These are phyloP conservation scores for Sporothrix variecibatus DNA, from an alignment of 2,329 filamentous ascomycete genomes.

Conservation along the genomic window DNA sequence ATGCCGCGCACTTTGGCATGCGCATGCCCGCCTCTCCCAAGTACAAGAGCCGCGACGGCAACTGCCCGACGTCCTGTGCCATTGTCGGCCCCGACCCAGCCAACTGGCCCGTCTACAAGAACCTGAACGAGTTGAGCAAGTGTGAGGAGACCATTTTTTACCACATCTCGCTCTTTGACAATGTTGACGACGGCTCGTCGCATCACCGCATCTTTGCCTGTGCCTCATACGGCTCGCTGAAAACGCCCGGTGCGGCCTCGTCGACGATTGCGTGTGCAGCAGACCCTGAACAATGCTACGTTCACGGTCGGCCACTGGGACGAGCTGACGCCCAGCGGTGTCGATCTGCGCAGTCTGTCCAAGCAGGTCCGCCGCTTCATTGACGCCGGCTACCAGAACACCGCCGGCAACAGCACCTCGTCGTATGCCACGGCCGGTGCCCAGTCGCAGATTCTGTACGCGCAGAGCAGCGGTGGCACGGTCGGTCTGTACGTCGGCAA, in stretches of 20 bases:
- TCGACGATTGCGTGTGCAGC: constrained; percentile 22
- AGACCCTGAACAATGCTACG: constrained; percentile 29
- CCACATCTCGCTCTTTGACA: constrained; percentile 24
- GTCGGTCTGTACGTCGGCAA: constrained; percentile 43
- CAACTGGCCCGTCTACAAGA: constrained; percentile 27
- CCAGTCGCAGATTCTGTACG: constrained; percentile 37
- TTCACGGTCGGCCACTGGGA: constrained; percentile 38
- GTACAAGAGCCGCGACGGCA: constrained; percentile 13
- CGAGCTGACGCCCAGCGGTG: constrained; percentile 25
- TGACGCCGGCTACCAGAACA: constrained; percentile 29
- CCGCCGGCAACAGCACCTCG: background rate
- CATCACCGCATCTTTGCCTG: constrained; percentile 29
- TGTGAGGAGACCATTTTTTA: constrained; percentile 27
- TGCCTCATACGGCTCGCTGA: constrained; percentile 31
- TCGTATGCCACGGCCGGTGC: background rate
- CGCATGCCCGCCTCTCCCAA: constrained; percentile 17
- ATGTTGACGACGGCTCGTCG: constrained; percentile 13
- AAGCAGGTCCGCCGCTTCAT: constrained; percentile 38
- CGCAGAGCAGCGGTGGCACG: constrained; percentile 35
- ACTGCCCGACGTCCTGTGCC: constrained; percentile 25
- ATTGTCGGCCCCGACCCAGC: constrained; percentile 14
- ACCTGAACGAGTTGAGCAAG: constrained; percentile 7
- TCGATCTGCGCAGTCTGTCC: constrained; percentile 33
- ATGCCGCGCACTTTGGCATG: background rate
- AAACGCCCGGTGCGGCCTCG: background rate